These are phyloP conservation scores for Colletotrichum kahawae DNA, from an alignment of 2,329 filamentous ascomycete genomes.

Conservation along the genomic window DNA sequence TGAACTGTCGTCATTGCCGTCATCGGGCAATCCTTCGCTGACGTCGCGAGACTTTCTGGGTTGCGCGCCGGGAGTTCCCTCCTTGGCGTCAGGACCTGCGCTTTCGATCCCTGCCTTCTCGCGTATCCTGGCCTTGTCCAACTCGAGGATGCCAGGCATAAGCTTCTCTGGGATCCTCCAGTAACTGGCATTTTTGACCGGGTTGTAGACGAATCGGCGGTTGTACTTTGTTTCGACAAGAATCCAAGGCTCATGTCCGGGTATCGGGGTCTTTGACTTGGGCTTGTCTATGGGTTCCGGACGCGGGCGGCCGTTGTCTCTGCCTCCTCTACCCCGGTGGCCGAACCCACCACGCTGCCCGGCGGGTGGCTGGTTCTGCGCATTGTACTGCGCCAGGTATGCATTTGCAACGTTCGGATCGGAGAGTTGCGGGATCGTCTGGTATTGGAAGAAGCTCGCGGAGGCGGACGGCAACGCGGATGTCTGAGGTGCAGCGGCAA, in stretches of 20 bases:
- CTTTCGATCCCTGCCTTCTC: slow-evolving; percentile 48
- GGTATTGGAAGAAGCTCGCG: slow-evolving; percentile 47
- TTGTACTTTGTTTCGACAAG: slow-evolving; percentile 92
- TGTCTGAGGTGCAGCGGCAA: not conserved
- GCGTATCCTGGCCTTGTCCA: slow-evolving; percentile 75
- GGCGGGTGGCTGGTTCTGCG: slow-evolving; percentile 41
- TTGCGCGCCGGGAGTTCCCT: slow-evolving; percentile 1
- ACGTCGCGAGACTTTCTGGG: not conserved
- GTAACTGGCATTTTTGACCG: slow-evolving; percentile 83
- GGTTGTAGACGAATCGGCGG: slow-evolving; percentile 89
- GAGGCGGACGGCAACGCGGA: slow-evolving; percentile 25
- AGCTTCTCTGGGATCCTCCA: slow-evolving; percentile 94
- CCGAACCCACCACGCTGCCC: slow-evolving; percentile 45
- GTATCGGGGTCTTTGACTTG: slow-evolving; percentile 78
- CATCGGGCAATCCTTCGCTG: not conserved
- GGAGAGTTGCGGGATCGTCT: slow-evolving; percentile 49
- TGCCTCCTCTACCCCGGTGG: slow-evolving; percentile 56
- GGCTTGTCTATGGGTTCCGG: slow-evolving; percentile 81
- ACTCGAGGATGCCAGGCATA: slow-evolving; percentile 74
- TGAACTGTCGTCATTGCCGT: slow-evolving; percentile 57
- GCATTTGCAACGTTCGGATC: slow-evolving; percentile 64
- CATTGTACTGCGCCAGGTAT: slow-evolving; percentile 61
- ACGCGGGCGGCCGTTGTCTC: slow-evolving; percentile 50
- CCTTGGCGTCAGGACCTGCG: slow-evolving; percentile 23
- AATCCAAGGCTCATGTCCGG: slow-evolving; percentile 84